phyloP scores from a whole-genome alignment of 345 rosid genomes.

The Nephelium lappaceum region DNA sequence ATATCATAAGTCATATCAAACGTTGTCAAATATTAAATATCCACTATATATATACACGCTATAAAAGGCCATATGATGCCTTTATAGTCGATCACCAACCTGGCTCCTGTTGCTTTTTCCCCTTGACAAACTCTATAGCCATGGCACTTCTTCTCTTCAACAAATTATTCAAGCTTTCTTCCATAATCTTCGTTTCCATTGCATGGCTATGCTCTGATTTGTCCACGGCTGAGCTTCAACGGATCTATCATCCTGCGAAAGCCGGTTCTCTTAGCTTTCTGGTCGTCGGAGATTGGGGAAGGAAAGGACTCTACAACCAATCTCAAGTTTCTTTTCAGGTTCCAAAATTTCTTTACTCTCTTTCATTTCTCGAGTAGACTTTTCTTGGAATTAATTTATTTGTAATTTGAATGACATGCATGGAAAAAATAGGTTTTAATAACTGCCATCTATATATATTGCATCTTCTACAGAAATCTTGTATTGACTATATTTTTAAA shows the following conservation, averaged over 20 bases:
- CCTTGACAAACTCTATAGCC: not conserved
- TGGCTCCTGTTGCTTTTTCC: too few species aligned
- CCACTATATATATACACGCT: too few species aligned
- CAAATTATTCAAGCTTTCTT: not conserved
- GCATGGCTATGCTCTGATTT: not conserved
- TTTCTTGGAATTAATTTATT: not conserved
- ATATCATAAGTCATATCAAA: too few species aligned
- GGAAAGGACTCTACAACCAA: slow-evolving; percentile 13
- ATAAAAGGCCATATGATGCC: not conserved
- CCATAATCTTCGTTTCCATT: not conserved
- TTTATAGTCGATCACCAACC: not conserved
- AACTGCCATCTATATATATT: too few species aligned
- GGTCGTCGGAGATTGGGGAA: slow-evolving; percentile 18
- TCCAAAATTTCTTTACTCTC: not conserved
- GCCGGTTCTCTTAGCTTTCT: slow-evolving; percentile 15
- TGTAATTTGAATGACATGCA: too few species aligned
- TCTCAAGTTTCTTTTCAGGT: slow-evolving; percentile 19
- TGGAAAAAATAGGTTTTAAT: not conserved
- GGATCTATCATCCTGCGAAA: not conserved
- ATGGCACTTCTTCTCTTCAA: not conserved
- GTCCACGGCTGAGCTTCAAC: slow-evolving; percentile 1
- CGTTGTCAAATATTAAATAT: too few species aligned
- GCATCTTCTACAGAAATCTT: too few species aligned
- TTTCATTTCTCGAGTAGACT: too few species aligned
- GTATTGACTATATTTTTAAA: too few species aligned